A percentile compares a stretch with the other conserved stretches of the same genome.
These are phyloP conservation scores for Diaporthe destruens DNA, from an alignment of 2,329 filamentous ascomycete species.

Conservation along the genomic window DNA sequence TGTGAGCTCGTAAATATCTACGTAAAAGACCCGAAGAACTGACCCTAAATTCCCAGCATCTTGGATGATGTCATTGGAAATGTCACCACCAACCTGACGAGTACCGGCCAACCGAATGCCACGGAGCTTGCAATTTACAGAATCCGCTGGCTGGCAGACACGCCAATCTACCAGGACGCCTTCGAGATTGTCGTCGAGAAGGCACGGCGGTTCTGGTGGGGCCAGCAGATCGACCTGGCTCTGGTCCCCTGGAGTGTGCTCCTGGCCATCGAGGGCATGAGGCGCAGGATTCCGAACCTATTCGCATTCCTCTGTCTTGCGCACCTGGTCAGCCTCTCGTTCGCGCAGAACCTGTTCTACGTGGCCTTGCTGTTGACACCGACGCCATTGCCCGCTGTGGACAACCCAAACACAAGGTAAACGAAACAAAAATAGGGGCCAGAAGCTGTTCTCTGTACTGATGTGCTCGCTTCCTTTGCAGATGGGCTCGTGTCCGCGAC, in stretches of 20 bases:
- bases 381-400: constrained; percentile 55
- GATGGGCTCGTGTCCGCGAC: constrained; percentile 48
- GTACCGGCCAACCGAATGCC: constrained; percentile 40
- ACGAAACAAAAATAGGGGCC: neutral
- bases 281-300: constrained; percentile 66
- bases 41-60: constrained; percentile 15
- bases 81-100: constrained; percentile 2
- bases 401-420: constrained; percentile 49
- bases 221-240: constrained; percentile 69
- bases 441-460: neutral
- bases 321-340: constrained; percentile 71
- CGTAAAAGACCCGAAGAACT: neutral
- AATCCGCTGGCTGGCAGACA: constrained; percentile 66
- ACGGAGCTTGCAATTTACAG: constrained; percentile 51
- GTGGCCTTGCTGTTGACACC: constrained; percentile 69
- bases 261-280: constrained; percentile 69
- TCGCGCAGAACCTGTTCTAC: constrained; percentile 74
- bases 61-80: constrained; percentile 24
- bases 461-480: constrained; percentile 12
- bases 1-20: neutral
- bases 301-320: constrained; percentile 70
- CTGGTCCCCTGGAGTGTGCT: constrained; percentile 68
- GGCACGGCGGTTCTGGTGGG: constrained; percentile 71
- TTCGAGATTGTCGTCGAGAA: constrained; percentile 68
- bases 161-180: constrained; percentile 64